Conservation (phyloP, 257 asterid species). For the Phtheirospermum japonicum region DNA sequence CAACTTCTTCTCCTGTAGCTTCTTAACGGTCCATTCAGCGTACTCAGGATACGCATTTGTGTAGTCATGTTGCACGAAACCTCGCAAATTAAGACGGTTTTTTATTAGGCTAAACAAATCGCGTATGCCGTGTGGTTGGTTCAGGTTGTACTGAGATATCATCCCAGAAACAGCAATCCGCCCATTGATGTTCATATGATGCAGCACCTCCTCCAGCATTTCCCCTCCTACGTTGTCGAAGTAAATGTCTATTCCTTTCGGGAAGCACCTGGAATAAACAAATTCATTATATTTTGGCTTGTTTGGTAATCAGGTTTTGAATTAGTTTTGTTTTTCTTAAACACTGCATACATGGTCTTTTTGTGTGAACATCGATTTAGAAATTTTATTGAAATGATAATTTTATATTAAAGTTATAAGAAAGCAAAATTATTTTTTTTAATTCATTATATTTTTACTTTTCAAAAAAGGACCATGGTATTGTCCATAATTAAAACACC, state of each 20-base stretch:
- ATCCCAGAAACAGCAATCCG: conserved; percentile 24
- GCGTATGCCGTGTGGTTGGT: conserved; percentile 7
- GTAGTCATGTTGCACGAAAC: conserved; percentile 4
- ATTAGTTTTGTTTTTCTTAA: too few species aligned
- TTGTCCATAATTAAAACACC: too few species aligned
- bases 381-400: too few species aligned
- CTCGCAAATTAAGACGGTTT: conserved; percentile 20
- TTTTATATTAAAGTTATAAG: too few species aligned
- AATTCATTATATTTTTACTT: too few species aligned
- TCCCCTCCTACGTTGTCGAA: conserved; percentile 29
- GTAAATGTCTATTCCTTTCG: conserved; percentile 29
- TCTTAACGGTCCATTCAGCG: conserved; percentile 12
- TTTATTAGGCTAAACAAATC: conserved; percentile 5
- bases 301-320: too few species aligned
- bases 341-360: too few species aligned
- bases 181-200: conserved; percentile 21
- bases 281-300: too few species aligned
- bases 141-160: conserved; percentile 25
- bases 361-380: too few species aligned
- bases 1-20: conserved; percentile 10
- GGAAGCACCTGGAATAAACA: too few species aligned
- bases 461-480: too few species aligned
- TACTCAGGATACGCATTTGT: not conserved
- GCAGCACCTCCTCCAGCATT: conserved; percentile 28
- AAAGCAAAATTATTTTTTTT: too few species aligned